Percentiles rank a stretch among this genome's conserved stretches.
Evolutionary conservation across 148 eudicot species (phyloP).

Genomic region (Rhododendron ovatum): DNA sequence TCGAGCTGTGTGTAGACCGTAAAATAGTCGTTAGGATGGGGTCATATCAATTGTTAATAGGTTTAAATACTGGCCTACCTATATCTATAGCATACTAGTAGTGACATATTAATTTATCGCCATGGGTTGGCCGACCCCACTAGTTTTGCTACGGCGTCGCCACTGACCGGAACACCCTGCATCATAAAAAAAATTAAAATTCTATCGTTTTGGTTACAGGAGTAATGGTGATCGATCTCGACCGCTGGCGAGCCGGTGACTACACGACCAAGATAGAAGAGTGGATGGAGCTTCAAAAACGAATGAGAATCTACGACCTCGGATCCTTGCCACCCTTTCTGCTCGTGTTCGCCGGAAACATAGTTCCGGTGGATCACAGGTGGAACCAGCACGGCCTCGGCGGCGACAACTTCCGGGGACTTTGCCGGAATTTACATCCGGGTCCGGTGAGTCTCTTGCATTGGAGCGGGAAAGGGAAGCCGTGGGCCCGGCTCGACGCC

Average conservation of each 20-base stretch:
- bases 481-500: conserved; percentile 32
- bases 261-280: conserved; percentile 27
- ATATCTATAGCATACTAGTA: too few relatives aligned
- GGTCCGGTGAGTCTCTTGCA: conserved; percentile 37
- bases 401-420: conserved; percentile 46
- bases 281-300: conserved; percentile 42
- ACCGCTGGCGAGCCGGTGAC: conserved; percentile 22
- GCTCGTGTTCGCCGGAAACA: conserved; percentile 43
- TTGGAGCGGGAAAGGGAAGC: conserved; percentile 40
- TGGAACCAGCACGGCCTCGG: conserved; percentile 51
- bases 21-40: too few relatives aligned
- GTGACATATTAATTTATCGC: too few relatives aligned
- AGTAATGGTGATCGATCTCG: conserved; percentile 37
- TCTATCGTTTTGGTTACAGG: conserved; percentile 11
- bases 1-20: too few relatives aligned
- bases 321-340: conserved; percentile 52
- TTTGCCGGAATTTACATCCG: conserved; percentile 31
- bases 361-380: conserved; percentile 31
- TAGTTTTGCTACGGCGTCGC: too few relatives aligned
- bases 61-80: too few relatives aligned
- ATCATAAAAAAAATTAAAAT: neutral
- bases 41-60: too few relatives aligned
- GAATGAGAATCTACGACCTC: conserved; percentile 46
- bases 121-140: too few relatives aligned
- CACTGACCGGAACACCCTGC: too few relatives aligned